These are phyloP conservation scores for Agaricus subrufescens DNA, from an alignment of 768 basidiomycete species.

Conservation along the genomic window DNA sequence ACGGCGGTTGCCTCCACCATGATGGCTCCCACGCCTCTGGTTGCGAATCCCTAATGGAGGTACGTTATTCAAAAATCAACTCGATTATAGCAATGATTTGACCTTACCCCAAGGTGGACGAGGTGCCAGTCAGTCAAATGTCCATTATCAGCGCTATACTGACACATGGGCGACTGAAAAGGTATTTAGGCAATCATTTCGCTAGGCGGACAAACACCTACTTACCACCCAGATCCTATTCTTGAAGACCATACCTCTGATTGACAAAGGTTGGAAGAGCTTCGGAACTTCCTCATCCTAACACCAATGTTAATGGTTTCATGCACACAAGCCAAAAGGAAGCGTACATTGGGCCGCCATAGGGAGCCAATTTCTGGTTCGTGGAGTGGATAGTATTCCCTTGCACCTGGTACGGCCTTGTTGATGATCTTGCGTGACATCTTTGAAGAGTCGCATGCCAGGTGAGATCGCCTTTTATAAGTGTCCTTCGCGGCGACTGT, in stretches of 20 bases:
- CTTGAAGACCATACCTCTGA: slow-evolving; percentile 61
- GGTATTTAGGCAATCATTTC: neutral
- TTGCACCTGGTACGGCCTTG: slow-evolving; percentile 40
- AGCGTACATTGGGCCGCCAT: slow-evolving; percentile 13
- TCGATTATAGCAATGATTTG: too few relatives aligned
- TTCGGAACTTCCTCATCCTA: slow-evolving; percentile 49
- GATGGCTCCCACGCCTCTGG: slow-evolving; percentile 67
- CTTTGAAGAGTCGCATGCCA: neutral
- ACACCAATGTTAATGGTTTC: slow-evolving; percentile 5
- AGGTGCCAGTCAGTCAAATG: slow-evolving; percentile 82
- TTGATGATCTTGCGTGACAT: slow-evolving; percentile 26
- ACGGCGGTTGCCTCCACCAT: slow-evolving; percentile 73
- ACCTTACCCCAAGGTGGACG: slow-evolving; percentile 64
- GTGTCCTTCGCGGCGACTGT: neutral
- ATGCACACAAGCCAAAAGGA: neutral
- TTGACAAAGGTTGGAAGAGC: slow-evolving; percentile 62
- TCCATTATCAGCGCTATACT: slow-evolving; percentile 71
- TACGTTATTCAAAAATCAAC: too few relatives aligned
- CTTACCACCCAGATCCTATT: slow-evolving; percentile 69
- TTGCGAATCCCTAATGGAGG: slow-evolving; percentile 47
- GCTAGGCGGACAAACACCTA: neutral
- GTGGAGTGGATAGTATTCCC: slow-evolving; percentile 58
- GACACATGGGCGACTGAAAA: slow-evolving; percentile 71
- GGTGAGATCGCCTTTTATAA: neutral
- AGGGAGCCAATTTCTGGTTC: slow-evolving; percentile 49